Percentiles rank a stretch among this genome's conserved stretches.
Evolutionary conservation across 805 yeast genomes (phyloP).

Genomic region (Hemisphaericaspora nanyangensis): DNA sequence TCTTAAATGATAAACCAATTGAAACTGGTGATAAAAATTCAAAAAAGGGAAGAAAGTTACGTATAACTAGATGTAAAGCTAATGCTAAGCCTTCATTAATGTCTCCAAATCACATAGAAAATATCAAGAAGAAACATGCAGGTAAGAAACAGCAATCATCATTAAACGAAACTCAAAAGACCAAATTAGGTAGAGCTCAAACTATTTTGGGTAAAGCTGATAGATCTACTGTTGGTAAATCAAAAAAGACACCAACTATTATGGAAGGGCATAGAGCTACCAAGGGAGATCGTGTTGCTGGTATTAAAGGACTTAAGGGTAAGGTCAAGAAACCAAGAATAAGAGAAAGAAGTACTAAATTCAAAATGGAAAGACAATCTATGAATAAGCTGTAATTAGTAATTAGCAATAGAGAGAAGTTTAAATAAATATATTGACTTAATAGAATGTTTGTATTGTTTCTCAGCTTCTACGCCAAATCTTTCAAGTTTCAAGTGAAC

Average conservation of each 20-base stretch:
- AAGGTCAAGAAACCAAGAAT: constrained; percentile 55
- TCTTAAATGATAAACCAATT: constrained; percentile 67
- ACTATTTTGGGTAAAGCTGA: constrained; percentile 77
- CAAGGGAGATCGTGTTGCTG: constrained; percentile 59
- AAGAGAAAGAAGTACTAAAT: constrained; percentile 50
- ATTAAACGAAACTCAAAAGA: constrained; percentile 64
- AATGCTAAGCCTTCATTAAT: constrained; percentile 37
- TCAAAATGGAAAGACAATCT: constrained; percentile 37
- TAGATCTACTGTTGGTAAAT: constrained; percentile 57
- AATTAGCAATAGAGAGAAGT: too few species aligned
- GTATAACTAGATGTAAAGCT: constrained; percentile 61
- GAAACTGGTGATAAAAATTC: constrained; percentile 30
- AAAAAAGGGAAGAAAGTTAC: constrained; percentile 65
- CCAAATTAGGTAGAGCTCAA: constrained; percentile 77
- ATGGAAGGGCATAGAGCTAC: constrained; percentile 78
- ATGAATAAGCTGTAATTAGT: constrained; percentile 14
- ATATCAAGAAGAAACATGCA: constrained; percentile 23
- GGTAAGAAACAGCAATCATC: constrained; percentile 15
- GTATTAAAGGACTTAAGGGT: constrained; percentile 53
- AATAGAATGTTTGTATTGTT: too few species aligned
- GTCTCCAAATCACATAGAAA: constrained; percentile 43
- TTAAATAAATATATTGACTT: too few species aligned
- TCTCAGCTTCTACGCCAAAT: too few species aligned
- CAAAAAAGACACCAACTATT: constrained; percentile 19
- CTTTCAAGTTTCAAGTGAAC: too few species aligned